Evolutionary conservation across 169 alveolate species (phyloP).

Genomic region (Eimeria zaria): DNA sequence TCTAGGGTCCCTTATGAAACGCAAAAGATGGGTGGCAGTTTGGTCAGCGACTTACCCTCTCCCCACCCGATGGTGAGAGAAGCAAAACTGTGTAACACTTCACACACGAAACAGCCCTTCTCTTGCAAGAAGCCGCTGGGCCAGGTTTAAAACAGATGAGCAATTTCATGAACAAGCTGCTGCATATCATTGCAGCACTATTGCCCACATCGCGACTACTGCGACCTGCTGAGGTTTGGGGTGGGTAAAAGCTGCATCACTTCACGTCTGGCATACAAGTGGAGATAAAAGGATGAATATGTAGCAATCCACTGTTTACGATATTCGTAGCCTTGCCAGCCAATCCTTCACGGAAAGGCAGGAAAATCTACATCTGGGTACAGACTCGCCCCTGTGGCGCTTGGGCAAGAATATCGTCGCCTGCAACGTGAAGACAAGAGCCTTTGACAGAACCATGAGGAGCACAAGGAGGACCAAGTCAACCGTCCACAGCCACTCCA

Average conservation of each 20-base stretch:
- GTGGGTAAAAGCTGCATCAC: not conserved
- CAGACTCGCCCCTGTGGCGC: constrained; percentile 41
- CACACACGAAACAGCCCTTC: not conserved
- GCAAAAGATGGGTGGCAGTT: not conserved
- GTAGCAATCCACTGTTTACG: not conserved
- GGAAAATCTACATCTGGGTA: not conserved
- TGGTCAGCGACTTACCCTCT: not conserved
- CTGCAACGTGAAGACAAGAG: constrained; percentile 44
- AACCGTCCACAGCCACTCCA: constrained; percentile 37
- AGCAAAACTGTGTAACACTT: not conserved
- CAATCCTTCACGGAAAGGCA: not conserved
- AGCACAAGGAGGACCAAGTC: constrained; percentile 14
- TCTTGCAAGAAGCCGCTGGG: not conserved
- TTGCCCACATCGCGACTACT: not conserved
- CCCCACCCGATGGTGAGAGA: not conserved
- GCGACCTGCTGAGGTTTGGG: not conserved
- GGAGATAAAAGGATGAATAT: not conserved
- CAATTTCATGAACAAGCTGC: not conserved
- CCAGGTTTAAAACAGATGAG: not conserved
- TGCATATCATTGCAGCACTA: not conserved
- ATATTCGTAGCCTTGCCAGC: not conserved
- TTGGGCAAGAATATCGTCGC: constrained; percentile 37
- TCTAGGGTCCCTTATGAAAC: not conserved
- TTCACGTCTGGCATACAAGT: not conserved
- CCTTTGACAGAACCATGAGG: constrained; percentile 22